These are phyloP conservation scores for Beta corolliflora DNA, from an alignment of 179 eudicot genomes.

Conservation along the genomic window DNA sequence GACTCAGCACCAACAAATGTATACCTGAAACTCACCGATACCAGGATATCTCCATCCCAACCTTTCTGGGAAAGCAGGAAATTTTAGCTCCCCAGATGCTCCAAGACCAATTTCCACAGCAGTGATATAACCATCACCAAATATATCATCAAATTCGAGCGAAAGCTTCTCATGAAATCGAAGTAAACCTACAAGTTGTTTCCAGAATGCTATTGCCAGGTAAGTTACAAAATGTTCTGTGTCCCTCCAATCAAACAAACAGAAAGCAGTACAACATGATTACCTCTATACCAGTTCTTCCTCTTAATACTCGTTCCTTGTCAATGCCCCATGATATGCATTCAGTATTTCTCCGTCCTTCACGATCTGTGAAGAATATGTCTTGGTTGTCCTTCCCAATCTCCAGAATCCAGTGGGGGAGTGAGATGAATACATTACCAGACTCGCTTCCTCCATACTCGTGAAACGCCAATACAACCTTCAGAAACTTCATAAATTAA, in stretches of 20 bases:
- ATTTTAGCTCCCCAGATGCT: conserved; percentile 68
- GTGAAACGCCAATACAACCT: conserved; percentile 73
- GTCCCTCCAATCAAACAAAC: conserved; percentile 4
- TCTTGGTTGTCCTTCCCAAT: conserved; percentile 69
- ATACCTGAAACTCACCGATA: conserved; percentile 86
- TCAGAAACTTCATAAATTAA: conserved; percentile 15
- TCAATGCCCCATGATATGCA: conserved; percentile 70
- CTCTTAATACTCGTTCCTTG: conserved; percentile 62
- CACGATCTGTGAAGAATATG: conserved; percentile 70
- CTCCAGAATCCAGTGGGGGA: conserved; percentile 77
- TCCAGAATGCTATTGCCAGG: conserved; percentile 19
- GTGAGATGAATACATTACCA: conserved; percentile 48
- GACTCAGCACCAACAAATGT: conserved; percentile 25
- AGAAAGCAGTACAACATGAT: neutral
- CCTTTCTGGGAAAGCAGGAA: conserved; percentile 62
- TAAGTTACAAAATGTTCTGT: neutral
- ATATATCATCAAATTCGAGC: conserved; percentile 63
- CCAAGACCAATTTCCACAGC: conserved; percentile 70
- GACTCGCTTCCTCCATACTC: conserved; percentile 58
- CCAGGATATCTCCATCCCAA: conserved; percentile 81
- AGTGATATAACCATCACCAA: conserved; percentile 52
- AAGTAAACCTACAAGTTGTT: conserved; percentile 55
- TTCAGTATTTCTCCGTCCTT: conserved; percentile 70
- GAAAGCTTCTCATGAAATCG: conserved; percentile 82
- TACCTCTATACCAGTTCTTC: conserved; percentile 80